These are phyloP conservation scores for Murraya paniculata DNA, from an alignment of 345 rosid species.

Conservation along the genomic window DNA sequence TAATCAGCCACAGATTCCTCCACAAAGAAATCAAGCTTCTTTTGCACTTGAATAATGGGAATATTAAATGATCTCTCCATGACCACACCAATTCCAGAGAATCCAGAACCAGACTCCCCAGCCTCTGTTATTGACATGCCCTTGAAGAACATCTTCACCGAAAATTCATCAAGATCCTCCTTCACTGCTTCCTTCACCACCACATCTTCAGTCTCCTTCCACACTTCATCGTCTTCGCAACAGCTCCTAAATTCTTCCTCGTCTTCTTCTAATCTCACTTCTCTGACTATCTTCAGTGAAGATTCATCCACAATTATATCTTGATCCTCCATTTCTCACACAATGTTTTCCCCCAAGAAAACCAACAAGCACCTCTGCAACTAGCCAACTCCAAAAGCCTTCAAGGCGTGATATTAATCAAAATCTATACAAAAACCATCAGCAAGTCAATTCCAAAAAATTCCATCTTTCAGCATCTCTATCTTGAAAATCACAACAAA, in stretches of 20 bases:
- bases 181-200: constrained; percentile 28
- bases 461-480: constrained; percentile 13
- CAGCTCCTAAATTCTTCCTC: constrained; percentile 95
- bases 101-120: constrained; percentile 59
- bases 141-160: constrained; percentile 84
- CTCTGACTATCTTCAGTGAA: constrained; percentile 41
- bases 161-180: constrained; percentile 58
- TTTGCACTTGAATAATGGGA: constrained; percentile 77
- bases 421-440: constrained; percentile 16
- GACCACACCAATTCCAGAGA: constrained; percentile 83
- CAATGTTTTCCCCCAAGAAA: constrained; percentile 7
- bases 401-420: constrained; percentile 26
- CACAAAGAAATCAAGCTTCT: constrained; percentile 80
- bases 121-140: constrained; percentile 60
- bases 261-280: constrained; percentile 50
- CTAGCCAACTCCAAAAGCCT: constrained; percentile 1
- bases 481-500: constrained; percentile 2
- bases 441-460: constrained; percentile 24
- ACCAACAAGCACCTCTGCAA: not conserved
- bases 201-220: constrained; percentile 70
- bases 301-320: constrained; percentile 30
- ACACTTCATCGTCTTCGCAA: constrained; percentile 86
- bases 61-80: constrained; percentile 57
- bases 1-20: constrained; percentile 82
- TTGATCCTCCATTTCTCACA: constrained; percentile 49